Conservation (phyloP, 2,329 filamentous ascomycete genomes). For the Venturiaceae sp. region DNA sequence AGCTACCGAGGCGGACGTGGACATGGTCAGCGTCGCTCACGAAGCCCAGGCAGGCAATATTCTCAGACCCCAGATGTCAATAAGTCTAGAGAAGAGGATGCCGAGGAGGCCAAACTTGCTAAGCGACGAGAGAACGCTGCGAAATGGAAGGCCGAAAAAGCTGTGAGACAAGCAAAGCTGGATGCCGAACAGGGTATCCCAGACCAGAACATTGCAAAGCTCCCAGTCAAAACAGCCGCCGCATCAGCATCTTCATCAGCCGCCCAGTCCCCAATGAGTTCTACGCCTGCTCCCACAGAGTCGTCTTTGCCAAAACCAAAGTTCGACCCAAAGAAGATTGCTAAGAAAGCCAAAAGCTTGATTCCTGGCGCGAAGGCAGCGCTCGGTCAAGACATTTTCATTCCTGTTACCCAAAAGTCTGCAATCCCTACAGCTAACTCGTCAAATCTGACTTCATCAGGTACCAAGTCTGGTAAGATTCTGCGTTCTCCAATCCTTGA, state of each 20-base stretch:
- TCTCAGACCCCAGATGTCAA: too few species aligned
- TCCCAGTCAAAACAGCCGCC: slow-evolving; percentile 36
- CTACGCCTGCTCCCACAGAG: slow-evolving; percentile 20
- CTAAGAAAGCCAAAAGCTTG: slow-evolving; percentile 56
- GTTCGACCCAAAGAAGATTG: slow-evolving; percentile 79
- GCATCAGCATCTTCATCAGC: slow-evolving; percentile 65
- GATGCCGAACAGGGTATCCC: slow-evolving; percentile 69
- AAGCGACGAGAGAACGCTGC: slow-evolving; percentile 24
- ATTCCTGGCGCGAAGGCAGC: slow-evolving; percentile 16
- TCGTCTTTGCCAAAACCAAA: slow-evolving; percentile 54
- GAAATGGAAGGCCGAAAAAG: slow-evolving; percentile 56
- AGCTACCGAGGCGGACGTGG: background rate
- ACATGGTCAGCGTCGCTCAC: slow-evolving; percentile 1
- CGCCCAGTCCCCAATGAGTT: background rate
- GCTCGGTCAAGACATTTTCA: slow-evolving; percentile 45
- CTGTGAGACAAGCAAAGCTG: slow-evolving; percentile 69
- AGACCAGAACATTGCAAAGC: slow-evolving; percentile 29
- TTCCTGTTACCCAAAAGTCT: slow-evolving; percentile 24
- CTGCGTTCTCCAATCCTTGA: background rate
- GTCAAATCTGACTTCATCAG: slow-evolving; percentile 32
- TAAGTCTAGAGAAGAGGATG: background rate
- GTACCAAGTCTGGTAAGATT: background rate
- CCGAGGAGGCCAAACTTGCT: background rate
- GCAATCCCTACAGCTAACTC: slow-evolving; percentile 17
- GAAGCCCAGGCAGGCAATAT: background rate